Evolutionary conservation across 2,329 filamentous ascomycete species (phyloP), one percentile per base, ranked within the genome.

Genomic region (Fragosphaeria purpurea): DNA sequence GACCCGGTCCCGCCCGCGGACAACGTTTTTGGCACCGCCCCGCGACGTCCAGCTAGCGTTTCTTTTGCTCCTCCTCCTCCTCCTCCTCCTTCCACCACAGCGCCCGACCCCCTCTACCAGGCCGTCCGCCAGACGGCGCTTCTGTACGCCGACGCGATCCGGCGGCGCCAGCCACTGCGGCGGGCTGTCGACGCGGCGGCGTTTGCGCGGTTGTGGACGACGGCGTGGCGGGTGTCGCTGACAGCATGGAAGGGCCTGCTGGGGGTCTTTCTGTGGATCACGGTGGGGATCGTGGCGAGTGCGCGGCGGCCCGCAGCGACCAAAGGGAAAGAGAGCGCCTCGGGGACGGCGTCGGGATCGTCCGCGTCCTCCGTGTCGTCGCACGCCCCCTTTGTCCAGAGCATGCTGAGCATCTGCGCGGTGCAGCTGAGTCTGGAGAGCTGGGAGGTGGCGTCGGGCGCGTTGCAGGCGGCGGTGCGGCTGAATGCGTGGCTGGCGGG

Each of bases 261-360:
- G 11, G 74, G 74, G 35, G 67, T 79, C 11, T 73, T 73, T 49
- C 62, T 68, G 46, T 77, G 74, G 74, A 61, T 74, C 31, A 62
- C 72, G 54, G 54, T 75, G 44, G 65, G 68, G 7, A 60, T 75
- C 8, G 62, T 67, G 12, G 38, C 53, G 5, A 51, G 65, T 38
- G 68, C 67, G 41, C 64, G 70, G 43, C 22, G 22, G 22, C 22
- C 22, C 22, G 22, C 22, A 22, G 22, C 22, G 2, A 3, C 22
- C 22, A 22, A 22, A 22, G 22, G 22, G 22, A 22, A 22, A 22
- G 22, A 22, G 22, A 22, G 22, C 22, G 22, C 22, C 22, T 3
- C 22, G 22, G 22, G 22, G 22, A 22, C 22, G 22, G 22, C 22
- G 22, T 22, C 22, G 22, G 22, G 22, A 3, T 22, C 22, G 22